Conservation (phyloP, 352 stramenopile genomes). For the Phytophthora nicotianae region DNA sequence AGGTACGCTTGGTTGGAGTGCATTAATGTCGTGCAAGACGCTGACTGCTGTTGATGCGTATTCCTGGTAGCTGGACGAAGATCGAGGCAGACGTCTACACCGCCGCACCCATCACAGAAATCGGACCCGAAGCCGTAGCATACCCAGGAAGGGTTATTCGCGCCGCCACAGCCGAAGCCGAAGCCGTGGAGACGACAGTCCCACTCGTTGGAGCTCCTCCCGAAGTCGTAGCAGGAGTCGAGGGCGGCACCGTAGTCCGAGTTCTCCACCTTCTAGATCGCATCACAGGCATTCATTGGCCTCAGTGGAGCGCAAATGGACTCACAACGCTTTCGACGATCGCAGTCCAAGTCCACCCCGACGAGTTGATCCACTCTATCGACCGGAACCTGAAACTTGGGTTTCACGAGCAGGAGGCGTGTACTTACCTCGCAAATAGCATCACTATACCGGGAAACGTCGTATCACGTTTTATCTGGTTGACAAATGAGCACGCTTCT, state of each 20-base stretch:
- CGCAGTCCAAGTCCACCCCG: conserved; percentile 77
- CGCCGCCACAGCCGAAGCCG: conserved; percentile 11
- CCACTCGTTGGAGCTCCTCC: conserved; percentile 15
- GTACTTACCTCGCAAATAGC: conserved; percentile 66
- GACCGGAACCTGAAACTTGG: conserved; percentile 70
- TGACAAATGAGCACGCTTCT: conserved; percentile 47
- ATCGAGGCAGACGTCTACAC: conserved; percentile 15
- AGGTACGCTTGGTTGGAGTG: conserved; percentile 34
- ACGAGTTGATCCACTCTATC: conserved; percentile 65
- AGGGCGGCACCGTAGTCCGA: conserved; percentile 30
- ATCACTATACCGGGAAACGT: conserved; percentile 17
- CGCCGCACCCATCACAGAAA: conserved; percentile 7
- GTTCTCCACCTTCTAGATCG: conserved; percentile 17
- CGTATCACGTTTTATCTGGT: conserved; percentile 3
- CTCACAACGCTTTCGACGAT: conserved; percentile 73
- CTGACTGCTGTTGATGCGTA: conserved; percentile 9
- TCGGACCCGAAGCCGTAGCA: conserved; percentile 30
- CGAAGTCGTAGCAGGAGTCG: conserved; percentile 33
- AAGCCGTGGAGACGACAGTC: conserved; percentile 2
- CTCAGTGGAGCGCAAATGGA: conserved; percentile 55
- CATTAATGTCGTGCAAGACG: background rate
- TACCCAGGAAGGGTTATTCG: conserved; percentile 19
- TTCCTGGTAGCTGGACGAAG: conserved; percentile 51
- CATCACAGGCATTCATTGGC: conserved; percentile 31
- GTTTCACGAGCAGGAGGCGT: conserved; percentile 80